Evolutionary conservation across 1,139 yeast species (phyloP).

Genomic region (Magnusiomyces sp.): DNA sequence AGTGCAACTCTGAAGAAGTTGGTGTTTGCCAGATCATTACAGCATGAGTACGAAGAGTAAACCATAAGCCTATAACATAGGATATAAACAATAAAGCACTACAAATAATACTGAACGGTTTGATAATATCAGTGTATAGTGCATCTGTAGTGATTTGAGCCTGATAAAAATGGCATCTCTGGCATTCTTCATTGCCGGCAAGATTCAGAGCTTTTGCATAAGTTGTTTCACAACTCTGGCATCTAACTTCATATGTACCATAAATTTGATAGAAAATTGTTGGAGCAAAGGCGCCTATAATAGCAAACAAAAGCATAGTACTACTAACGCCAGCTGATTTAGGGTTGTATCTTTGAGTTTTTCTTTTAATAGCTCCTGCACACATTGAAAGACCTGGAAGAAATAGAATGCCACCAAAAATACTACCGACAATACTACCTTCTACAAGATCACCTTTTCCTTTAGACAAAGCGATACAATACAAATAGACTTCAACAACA

Average conservation of each 20-base stretch:
- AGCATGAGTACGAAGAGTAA: slow-evolving; percentile 92
- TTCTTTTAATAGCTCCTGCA: slow-evolving; percentile 85
- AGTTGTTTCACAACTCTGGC: slow-evolving; percentile 42
- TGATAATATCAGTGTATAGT: slow-evolving; percentile 55
- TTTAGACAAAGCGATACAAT: slow-evolving; percentile 83
- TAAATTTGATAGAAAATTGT: slow-evolving; percentile 83
- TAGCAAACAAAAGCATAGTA: slow-evolving; percentile 86
- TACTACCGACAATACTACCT: slow-evolving; percentile 95
- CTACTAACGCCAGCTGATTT: slow-evolving; percentile 95
- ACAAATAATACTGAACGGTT: slow-evolving; percentile 76
- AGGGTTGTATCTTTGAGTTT: slow-evolving; percentile 93
- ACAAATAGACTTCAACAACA: slow-evolving; percentile 82
- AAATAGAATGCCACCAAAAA: slow-evolving; percentile 82
- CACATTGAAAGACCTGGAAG: slow-evolving; percentile 96
- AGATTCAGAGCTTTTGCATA: slow-evolving; percentile 5
- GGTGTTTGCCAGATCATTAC: slow-evolving; percentile 89
- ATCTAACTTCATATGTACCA: slow-evolving; percentile 75
- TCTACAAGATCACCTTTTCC: slow-evolving; percentile 86
- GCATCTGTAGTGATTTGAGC: slow-evolving; percentile 55
- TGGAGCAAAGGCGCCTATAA: slow-evolving; percentile 90
- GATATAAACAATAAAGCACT: slow-evolving; percentile 75
- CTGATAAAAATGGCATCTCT: slow-evolving; percentile 70
- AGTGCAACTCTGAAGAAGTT: slow-evolving; percentile 31
- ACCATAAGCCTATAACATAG: slow-evolving; percentile 83
- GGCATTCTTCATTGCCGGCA: slow-evolving; percentile 37